phyloP scores from a whole-genome alignment of 345 rosid genomes.

The Sisymbrium altissimum region DNA sequence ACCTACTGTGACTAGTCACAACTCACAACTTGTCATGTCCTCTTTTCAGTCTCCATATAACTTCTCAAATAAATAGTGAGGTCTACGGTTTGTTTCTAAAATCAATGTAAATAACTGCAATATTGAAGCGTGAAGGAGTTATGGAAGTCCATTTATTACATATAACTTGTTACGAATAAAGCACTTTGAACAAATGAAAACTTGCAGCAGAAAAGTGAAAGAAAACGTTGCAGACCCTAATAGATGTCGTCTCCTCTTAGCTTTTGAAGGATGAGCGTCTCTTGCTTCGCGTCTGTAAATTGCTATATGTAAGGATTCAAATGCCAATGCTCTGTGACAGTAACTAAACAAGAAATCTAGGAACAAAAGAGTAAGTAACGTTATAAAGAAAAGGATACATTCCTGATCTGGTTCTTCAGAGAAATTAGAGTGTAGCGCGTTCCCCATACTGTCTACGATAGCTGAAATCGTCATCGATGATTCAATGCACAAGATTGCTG shows the following conservation, averaged over 20 bases:
- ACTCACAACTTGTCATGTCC: no score
- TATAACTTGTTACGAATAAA: no score
- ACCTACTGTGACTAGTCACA: no score
- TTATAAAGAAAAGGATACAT: conserved; percentile 63
- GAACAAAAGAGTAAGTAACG: neutral
- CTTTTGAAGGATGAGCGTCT: conserved; percentile 63
- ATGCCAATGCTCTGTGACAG: neutral
- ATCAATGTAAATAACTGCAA: no score
- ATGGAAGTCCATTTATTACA: no score
- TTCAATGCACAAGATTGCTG: conserved; percentile 88
- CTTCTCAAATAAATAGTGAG: no score
- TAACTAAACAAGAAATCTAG: neutral
- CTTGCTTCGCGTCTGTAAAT: conserved; percentile 65
- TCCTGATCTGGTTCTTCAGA: conserved; percentile 75
- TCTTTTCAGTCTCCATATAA: no score
- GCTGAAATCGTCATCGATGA: conserved; percentile 95
- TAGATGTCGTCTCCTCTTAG: conserved; percentile 39
- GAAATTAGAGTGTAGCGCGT: conserved; percentile 91
- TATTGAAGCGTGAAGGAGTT: no score
- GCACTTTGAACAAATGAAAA: no score
- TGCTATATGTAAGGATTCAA: conserved; percentile 38
- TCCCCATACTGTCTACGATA: conserved; percentile 81
- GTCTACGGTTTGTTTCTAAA: no score
- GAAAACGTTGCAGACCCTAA: neutral
- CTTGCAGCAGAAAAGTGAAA: neutral